Percentiles rank a stretch among this genome's conserved stretches.
Evolutionary conservation across 352 stramenopile genomes (phyloP).

Genomic region (Phytophthora pini): DNA sequence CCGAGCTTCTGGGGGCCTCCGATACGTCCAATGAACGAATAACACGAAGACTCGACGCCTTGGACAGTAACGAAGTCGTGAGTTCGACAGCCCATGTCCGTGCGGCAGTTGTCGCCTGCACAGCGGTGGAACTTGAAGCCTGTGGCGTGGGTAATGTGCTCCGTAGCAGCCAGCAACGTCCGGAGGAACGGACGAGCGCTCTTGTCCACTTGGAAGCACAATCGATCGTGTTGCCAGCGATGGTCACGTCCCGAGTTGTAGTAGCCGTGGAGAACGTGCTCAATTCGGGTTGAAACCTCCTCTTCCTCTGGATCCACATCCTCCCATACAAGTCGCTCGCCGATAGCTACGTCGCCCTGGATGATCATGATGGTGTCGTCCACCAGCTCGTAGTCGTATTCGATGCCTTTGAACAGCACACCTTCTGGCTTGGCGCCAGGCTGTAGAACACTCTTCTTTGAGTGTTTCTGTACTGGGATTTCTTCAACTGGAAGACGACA

Average conservation of each 20-base stretch:
- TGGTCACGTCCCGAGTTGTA: slow-evolving; percentile 83
- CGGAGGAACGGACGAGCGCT: slow-evolving; percentile 46
- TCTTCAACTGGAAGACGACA: slow-evolving; percentile 77
- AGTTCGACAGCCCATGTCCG: slow-evolving; percentile 44
- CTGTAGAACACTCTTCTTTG: slow-evolving; percentile 14
- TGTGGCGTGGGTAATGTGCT: slow-evolving; percentile 67
- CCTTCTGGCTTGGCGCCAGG: slow-evolving; percentile 19
- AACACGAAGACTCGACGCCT: slow-evolving; percentile 66
- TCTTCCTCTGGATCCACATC: slow-evolving; percentile 22
- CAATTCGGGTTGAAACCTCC: slow-evolving; percentile 21
- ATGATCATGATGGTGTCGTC: slow-evolving; percentile 81
- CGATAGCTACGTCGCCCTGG: slow-evolving; percentile 81
- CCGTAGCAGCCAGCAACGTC: slow-evolving; percentile 59
- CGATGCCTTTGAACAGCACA: slow-evolving; percentile 78
- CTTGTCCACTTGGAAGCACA: slow-evolving; percentile 78
- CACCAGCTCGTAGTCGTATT: slow-evolving; percentile 83
- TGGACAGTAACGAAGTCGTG: slow-evolving; percentile 75
- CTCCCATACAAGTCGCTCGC: slow-evolving; percentile 52
- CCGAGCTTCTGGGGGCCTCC: slow-evolving; percentile 67
- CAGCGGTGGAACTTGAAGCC: slow-evolving; percentile 74
- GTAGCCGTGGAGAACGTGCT: slow-evolving; percentile 73
- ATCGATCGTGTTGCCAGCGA: slow-evolving; percentile 60
- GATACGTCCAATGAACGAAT: slow-evolving; percentile 82
- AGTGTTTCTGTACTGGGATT: slow-evolving; percentile 35
- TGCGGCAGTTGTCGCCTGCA: slow-evolving; percentile 48